Conservation (phyloP, 2,329 filamentous ascomycete genomes). For the Xylaria sp. region DNA sequence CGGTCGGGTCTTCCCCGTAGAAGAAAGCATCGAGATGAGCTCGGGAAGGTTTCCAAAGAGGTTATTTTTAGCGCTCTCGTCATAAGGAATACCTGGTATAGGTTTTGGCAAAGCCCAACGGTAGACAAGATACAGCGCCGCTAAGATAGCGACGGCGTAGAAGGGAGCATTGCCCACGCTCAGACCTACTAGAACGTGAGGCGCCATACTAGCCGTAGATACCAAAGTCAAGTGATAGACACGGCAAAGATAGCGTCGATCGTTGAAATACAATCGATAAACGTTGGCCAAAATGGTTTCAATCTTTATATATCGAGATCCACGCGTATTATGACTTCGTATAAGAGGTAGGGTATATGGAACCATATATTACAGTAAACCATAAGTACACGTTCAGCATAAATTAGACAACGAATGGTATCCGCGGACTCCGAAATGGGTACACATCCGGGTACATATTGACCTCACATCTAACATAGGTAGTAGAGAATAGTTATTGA, state of each 20-base stretch:
- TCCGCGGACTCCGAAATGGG: constrained; percentile 4
- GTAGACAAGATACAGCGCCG: constrained; percentile 32
- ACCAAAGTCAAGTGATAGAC: not conserved
- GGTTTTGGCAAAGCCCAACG: constrained; percentile 43
- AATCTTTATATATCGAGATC: not conserved
- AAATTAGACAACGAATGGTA: not conserved
- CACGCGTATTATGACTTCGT: not conserved
- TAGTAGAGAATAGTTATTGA: not conserved
- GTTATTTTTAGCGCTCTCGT: constrained; percentile 34
- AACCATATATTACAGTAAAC: not conserved
- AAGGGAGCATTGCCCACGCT: constrained; percentile 2
- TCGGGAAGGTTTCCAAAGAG: constrained; percentile 43
- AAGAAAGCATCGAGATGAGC: constrained; percentile 29
- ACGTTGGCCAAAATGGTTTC: not conserved
- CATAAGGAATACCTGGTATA: constrained; percentile 47
- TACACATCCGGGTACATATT: too few relatives aligned
- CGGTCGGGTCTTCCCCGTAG: constrained; percentile 28
- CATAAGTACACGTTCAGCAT: not conserved
- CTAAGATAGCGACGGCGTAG: constrained; percentile 9
- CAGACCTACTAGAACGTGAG: not conserved
- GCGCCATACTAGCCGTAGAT: not conserved
- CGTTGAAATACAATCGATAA: not conserved
- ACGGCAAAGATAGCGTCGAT: not conserved
- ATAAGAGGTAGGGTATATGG: not conserved
- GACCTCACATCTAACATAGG: too few relatives aligned